Percentiles rank a stretch among this genome's conserved stretches.
Conservation (phyloP, 441 rosid species). For the Arabidopsis hybrid region DNA sequence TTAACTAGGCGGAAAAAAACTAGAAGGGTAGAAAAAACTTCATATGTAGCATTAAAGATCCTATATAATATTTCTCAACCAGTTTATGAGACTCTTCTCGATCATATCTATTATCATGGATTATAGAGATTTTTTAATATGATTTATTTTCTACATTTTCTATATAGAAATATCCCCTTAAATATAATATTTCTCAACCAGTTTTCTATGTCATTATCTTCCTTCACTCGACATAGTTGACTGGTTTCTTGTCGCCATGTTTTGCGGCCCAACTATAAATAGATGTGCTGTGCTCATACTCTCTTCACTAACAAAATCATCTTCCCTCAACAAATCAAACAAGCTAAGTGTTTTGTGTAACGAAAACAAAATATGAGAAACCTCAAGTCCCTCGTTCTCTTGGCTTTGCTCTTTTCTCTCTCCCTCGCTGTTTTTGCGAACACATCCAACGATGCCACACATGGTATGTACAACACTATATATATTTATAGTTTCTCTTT, state of each 20-base stretch:
- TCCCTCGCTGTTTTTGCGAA: constrained; percentile 39
- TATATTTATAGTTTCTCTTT: not conserved
- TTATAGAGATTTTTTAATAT: not conserved
- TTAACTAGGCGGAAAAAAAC: not conserved
- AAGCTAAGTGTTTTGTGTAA: not conserved
- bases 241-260: constrained; percentile 39
- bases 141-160: not conserved
- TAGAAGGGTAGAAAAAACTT: not conserved
- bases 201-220: constrained; percentile 23
- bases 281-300: constrained; percentile 19
- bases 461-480: constrained; percentile 32
- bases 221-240: constrained; percentile 34
- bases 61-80: not conserved
- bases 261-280: constrained; percentile 33
- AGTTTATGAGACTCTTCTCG: not conserved
- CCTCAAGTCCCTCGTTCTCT: constrained; percentile 32
- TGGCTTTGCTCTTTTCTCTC: constrained; percentile 34
- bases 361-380: constrained; percentile 33
- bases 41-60: not conserved
- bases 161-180: constrained; percentile 1
- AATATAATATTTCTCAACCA: too few relatives aligned
- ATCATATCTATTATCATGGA: not conserved
- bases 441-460: constrained; percentile 38
- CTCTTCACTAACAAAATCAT: constrained; percentile 24
- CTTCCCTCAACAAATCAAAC: constrained; percentile 19